These are phyloP conservation scores for Chlorella sp. DNA, from an alignment of 139 green algal species.

Conservation along the genomic window DNA sequence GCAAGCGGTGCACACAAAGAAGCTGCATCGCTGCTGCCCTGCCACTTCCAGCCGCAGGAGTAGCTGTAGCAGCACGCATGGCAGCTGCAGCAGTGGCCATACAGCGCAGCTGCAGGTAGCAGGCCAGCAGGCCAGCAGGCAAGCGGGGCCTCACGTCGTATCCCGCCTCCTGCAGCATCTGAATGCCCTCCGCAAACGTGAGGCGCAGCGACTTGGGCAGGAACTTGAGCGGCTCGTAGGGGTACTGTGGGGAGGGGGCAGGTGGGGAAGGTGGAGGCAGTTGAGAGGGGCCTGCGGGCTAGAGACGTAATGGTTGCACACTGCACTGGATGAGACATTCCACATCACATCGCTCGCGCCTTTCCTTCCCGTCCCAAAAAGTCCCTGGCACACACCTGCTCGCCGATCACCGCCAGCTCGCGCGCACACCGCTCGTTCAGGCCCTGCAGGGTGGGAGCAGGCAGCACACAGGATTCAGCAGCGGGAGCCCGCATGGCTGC, in stretches of 20 bases:
- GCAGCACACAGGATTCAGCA: no score
- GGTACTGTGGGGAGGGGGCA: conserved; percentile 72
- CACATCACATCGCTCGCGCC: no score
- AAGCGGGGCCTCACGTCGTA: conserved; percentile 41
- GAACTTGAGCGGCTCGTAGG: conserved; percentile 89
- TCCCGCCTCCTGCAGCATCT: conserved; percentile 89
- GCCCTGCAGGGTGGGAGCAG: conserved; percentile 19
- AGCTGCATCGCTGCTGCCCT: no score
- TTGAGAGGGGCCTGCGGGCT: no score
- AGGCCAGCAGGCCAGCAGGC: no score
- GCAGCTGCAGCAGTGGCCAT: neutral
- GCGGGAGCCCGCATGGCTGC: no score
- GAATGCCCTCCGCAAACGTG: conserved; percentile 93
- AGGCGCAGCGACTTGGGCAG: conserved; percentile 82
- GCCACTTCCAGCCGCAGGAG: no score
- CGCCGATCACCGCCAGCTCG: conserved; percentile 82
- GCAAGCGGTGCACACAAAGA: neutral
- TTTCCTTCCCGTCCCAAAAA: no score
- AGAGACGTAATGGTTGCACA: no score
- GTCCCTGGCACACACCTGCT: conserved; percentile 37
- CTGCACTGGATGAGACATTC: no score
- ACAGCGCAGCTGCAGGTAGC: no score
- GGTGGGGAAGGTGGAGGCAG: no score
- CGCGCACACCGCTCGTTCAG: conserved; percentile 40
- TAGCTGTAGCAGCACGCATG: neutral